Evolutionary conservation across 2,329 filamentous ascomycete genomes (phyloP), one percentile per base, ranked within the genome.

Genomic region (Pestalotiopsis sp.): DNA sequence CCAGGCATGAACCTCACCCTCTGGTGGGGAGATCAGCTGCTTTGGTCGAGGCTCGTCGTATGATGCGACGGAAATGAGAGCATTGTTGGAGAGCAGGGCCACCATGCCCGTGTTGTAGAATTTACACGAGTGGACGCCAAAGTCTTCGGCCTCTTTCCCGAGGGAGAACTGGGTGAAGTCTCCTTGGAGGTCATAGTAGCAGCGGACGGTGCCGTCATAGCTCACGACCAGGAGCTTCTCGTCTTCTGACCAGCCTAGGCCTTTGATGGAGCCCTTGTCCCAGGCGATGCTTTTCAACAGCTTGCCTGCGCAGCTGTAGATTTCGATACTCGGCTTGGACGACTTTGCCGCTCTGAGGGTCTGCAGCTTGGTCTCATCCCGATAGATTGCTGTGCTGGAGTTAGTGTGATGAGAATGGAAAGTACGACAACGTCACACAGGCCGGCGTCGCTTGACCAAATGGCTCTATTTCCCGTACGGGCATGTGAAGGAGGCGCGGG

Each of bases 41-140:
- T 93, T 95, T 3, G 96, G 95, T 13, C 96, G 89, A 40, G 96
- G 96, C 78, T 99, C 96, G 59, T 93, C 87, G 78, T 98, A 98
- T 41, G 92, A 92, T 4, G 93, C 90, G n/a, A 99, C 94, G 0
- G 93, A 89, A 59, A 99, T 86, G 52, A 99, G 83, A 60, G 91
- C 87, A 78, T 98, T 98, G 82, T 98, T 97, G 11, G 91, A 90
- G 23, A 98, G 88, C 52, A 99, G 85, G 7, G 95, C 96, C 27
- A 98, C 95, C 80, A 99, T 94, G n/a, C 96, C 96, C 38, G 90
- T 90, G 64, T 91, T 89, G 84, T 97, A 98, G 83, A 99, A 99
- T 81, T 91, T 91, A 83, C 95, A 98, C n/a, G 91, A 91, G 73
- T 90, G 86, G 23, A 99, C 95, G 31, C 95, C 93, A 75, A 92